Conservation (phyloP, 768 basidiomycete genomes). For the Rhodotorula diobovata region DNA sequence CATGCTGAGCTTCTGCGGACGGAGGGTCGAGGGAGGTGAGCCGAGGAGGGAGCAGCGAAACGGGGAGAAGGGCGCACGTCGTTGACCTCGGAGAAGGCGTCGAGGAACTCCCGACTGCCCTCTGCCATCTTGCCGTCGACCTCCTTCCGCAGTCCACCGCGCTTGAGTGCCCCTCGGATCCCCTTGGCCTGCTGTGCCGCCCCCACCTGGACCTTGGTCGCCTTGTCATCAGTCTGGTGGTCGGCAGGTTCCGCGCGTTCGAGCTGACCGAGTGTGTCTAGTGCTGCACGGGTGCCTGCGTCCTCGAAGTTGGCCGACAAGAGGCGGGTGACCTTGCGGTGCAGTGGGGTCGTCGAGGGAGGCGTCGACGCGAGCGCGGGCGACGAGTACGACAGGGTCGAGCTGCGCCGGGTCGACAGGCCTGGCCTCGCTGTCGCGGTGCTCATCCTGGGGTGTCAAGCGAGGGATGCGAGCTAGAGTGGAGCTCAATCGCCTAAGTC, state of each 20-base stretch:
- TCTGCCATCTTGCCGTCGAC: conserved; percentile 76
- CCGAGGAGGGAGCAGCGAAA: not conserved
- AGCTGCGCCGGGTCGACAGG: not conserved
- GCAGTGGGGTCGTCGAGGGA: not conserved
- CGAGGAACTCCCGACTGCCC: conserved; percentile 75
- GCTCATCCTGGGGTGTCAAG: not conserved
- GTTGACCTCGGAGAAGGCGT: conserved; percentile 82
- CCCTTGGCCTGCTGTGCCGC: not conserved
- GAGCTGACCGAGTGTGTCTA: conserved; percentile 40
- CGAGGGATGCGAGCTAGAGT: too few relatives aligned
- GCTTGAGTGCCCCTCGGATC: conserved; percentile 60
- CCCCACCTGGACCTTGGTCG: not conserved
- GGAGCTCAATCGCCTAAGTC: not conserved
- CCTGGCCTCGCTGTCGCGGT: not conserved
- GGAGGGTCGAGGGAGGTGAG: not conserved
- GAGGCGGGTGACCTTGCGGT: conserved; percentile 30
- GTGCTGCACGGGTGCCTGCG: conserved; percentile 31
- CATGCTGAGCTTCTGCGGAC: conserved; percentile 69
- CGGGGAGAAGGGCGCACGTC: conserved; percentile 57
- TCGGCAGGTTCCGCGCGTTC: conserved; percentile 15
- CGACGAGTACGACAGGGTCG: not conserved
- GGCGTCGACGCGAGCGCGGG: not conserved
- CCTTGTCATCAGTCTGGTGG: not conserved
- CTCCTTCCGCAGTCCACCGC: conserved; percentile 75
- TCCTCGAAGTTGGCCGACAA: conserved; percentile 41